phyloP scores from a whole-genome alignment of 1,284 basidiomycete species.

The Microstroma glucosiphilum region DNA sequence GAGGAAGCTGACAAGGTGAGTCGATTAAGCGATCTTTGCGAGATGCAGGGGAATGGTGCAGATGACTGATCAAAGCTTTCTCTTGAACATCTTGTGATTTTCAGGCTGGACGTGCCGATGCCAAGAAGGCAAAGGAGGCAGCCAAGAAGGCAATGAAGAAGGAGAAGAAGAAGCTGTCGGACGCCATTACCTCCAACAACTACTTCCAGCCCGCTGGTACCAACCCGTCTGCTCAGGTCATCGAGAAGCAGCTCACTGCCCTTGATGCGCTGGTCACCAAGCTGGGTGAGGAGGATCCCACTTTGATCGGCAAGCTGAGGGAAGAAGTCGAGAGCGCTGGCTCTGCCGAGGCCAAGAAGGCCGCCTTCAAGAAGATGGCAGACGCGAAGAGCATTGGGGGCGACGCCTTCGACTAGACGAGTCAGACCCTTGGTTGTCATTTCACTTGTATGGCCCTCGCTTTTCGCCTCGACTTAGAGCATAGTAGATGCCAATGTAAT shows the following conservation, averaged over 20 bases:
- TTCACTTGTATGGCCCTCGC: not conserved
- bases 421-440: too few relatives aligned
- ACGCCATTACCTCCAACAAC: conserved; percentile 57
- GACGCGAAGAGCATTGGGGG: conserved; percentile 43
- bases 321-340: conserved; percentile 52
- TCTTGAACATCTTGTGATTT: too few relatives aligned
- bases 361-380: conserved; percentile 56
- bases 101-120: conserved; percentile 62
- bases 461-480: too few relatives aligned
- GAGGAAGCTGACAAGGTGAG: conserved; percentile 63
- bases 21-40: conserved; percentile 42
- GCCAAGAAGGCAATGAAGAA: conserved; percentile 51
- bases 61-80: not conserved
- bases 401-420: conserved; percentile 36
- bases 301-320: conserved; percentile 56
- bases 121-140: conserved; percentile 84
- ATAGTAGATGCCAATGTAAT: too few relatives aligned
- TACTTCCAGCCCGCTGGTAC: conserved; percentile 57
- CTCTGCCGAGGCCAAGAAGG: conserved; percentile 47
- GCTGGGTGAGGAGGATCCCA: conserved; percentile 53
- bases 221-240: conserved; percentile 53
- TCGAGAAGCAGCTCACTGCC: conserved; percentile 58
- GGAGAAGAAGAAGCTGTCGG: conserved; percentile 49
- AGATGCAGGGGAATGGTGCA: conserved; percentile 47
- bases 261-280: conserved; percentile 56